These are phyloP conservation scores for Sporisorium graminicola DNA, from an alignment of 1,284 basidiomycete species.

Conservation along the genomic window DNA sequence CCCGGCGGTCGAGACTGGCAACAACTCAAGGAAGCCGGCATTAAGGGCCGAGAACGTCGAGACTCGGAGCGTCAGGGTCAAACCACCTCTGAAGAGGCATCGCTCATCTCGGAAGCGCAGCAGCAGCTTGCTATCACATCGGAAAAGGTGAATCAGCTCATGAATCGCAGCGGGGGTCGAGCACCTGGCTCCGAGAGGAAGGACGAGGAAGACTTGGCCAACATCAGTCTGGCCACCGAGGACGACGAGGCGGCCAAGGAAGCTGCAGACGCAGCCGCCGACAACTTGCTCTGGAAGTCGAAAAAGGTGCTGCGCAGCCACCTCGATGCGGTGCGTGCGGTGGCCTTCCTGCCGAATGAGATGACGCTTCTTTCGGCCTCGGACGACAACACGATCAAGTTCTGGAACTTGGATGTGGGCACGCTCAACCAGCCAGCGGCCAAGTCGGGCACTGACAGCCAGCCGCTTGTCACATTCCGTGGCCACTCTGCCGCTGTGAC, in stretches of 20 bases:
- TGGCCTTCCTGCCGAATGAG: constrained; percentile 85
- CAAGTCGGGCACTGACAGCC: constrained; percentile 41
- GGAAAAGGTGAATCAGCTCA: constrained; percentile 55
- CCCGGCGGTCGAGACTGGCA: constrained; percentile 59
- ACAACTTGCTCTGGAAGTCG: constrained; percentile 64
- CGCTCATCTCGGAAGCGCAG: constrained; percentile 48
- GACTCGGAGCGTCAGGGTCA: constrained; percentile 31
- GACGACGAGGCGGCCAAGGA: constrained; percentile 45
- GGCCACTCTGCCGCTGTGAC: constrained; percentile 95
- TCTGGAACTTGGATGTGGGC: constrained; percentile 79
- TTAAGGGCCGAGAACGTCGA: constrained; percentile 50
- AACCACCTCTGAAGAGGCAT: constrained; percentile 18
- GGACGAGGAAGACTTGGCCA: constrained; percentile 59
- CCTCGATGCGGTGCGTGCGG: constrained; percentile 88
- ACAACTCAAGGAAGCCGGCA: constrained; percentile 59
- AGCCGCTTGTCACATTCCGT: constrained; percentile 82
- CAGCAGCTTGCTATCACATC: constrained; percentile 55
- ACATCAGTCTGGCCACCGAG: constrained; percentile 48
- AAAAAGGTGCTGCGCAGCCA: constrained; percentile 76
- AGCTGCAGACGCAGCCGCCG: constrained; percentile 49
- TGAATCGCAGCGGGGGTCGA: constrained; percentile 48
- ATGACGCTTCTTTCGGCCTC: constrained; percentile 88
- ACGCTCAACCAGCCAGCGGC: constrained; percentile 39
- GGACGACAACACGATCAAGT: constrained; percentile 94
- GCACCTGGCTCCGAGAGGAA: constrained; percentile 32